These are phyloP conservation scores for Gossypium laxum DNA, from an alignment of 441 rosid genomes.

Conservation along the genomic window DNA sequence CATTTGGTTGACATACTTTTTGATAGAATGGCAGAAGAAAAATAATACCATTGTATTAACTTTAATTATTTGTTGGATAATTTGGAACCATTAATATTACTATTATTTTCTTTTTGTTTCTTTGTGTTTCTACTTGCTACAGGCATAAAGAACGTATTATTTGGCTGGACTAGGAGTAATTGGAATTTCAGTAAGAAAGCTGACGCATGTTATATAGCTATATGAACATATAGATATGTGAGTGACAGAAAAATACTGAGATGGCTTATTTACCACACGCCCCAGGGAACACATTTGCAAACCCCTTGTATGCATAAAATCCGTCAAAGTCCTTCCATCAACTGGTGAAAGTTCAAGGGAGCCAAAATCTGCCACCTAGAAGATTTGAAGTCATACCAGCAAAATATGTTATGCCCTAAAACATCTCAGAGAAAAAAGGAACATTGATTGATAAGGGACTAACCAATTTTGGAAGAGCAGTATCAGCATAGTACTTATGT, in stretches of 20 bases:
- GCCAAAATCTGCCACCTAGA: slow-evolving; percentile 78
- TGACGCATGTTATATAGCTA: not conserved
- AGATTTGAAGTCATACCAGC: slow-evolving; percentile 19
- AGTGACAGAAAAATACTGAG: not conserved
- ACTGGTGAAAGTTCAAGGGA: slow-evolving; percentile 84
- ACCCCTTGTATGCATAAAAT: slow-evolving; percentile 80
- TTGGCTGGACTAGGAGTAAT: not conserved
- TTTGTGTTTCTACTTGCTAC: not conserved
- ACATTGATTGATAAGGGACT: slow-evolving; percentile 24
- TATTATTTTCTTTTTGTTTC: not conserved
- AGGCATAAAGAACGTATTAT: not conserved
- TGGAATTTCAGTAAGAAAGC: not conserved
- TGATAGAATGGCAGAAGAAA: not conserved
- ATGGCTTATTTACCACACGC: slow-evolving; percentile 41
- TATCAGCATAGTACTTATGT: slow-evolving; percentile 55
- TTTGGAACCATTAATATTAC: not conserved
- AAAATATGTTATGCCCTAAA: slow-evolving; percentile 15
- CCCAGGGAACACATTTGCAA: slow-evolving; percentile 70
- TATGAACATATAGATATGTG: not conserved
- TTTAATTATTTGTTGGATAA: not conserved
- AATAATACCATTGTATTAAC: not conserved
- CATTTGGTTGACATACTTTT: not conserved
- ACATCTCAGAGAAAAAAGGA: slow-evolving; percentile 10
- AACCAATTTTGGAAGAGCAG: slow-evolving; percentile 75
- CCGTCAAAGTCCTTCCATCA: slow-evolving; percentile 74